Evolutionary conservation across 192 early-diverging fungal species (phyloP), one percentile per base, ranked within the genome.

Genomic region (Phlyctochytrium arcticum): DNA sequence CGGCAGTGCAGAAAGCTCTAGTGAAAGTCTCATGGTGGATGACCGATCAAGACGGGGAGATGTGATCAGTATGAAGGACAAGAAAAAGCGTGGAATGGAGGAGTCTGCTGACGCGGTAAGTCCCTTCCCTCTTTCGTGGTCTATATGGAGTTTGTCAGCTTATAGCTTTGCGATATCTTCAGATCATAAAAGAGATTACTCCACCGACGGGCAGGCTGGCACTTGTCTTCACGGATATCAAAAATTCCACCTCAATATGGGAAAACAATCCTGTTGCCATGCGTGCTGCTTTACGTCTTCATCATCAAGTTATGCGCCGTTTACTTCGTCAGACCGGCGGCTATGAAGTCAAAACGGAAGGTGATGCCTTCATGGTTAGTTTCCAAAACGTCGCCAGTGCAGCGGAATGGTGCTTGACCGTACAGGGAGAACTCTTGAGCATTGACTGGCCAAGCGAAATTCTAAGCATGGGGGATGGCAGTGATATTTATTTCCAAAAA

Each of bases 341-440:
- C 19, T 96, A 96, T 60, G 93, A 96, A 65, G 93, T 96, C 42
- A 96, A 96, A 68, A 96, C 91, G 1, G 93, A 96, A 76, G 93
- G 93, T 48, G 93, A 96, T 64, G 91, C 91, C 17, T 90, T 96
- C 66, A 96, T 96, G 89, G 91, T 93, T 21, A 89, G 86, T 54
- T 96, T 96, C 68, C 88, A 89, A 8, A 88, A 87, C 27, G 84
- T 91, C 0, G 77, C 86, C 0, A 80, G 85, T 33, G 93, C 93
- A 2, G 67, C 93, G 59, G 75, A 92, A 19, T 96, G 92, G 92
- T 92, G 90, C 58, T 75, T 96, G 61, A 87, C 88, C 7, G 92
- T 90, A 10, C 93, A 96, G 65, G 68, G 88, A 32, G 85, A 90
- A 26, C 76, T 96, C 26, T 69, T 94, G 3, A 78, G 81, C 49